Evolutionary conservation across 441 rosid genomes (phyloP).

Genomic region (Populus tomentosa): DNA sequence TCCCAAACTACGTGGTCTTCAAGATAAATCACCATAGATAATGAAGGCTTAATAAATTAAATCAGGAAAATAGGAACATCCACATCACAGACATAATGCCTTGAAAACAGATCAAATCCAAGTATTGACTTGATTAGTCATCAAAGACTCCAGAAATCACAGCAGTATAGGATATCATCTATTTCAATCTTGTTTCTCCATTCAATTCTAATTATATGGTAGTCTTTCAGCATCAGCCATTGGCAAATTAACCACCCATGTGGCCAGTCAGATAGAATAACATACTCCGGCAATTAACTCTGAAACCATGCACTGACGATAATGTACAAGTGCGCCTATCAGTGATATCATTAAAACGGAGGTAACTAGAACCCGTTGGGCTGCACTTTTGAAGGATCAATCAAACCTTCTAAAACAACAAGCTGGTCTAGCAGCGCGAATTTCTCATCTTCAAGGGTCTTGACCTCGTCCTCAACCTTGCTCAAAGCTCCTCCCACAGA

Average conservation of each 20-base stretch:
- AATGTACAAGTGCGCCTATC: slow-evolving; percentile 15
- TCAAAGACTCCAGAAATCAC: neutral
- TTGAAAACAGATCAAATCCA: neutral
- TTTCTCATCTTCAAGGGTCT: slow-evolving; percentile 77
- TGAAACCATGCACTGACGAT: neutral
- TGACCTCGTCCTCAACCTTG: slow-evolving; percentile 60
- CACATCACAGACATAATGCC: neutral
- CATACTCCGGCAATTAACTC: neutral
- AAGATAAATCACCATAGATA: no score
- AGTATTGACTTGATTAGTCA: neutral
- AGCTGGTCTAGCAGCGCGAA: slow-evolving; percentile 73
- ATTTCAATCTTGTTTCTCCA: neutral
- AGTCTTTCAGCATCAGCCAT: no score
- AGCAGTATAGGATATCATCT: neutral
- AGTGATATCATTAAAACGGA: neutral
- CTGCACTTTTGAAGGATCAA: slow-evolving; percentile 60
- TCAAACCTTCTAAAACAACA: slow-evolving; percentile 88
- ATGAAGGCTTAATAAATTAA: no score
- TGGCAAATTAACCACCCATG: neutral
- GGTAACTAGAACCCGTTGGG: slow-evolving; percentile 15
- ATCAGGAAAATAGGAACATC: no score
- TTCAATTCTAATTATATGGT: neutral
- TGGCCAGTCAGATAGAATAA: neutral
- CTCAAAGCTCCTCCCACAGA: slow-evolving; percentile 60
- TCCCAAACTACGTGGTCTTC: no score